Evolutionary conservation across 345 rosid genomes (phyloP).

Genomic region (Eucalyptus grandis): DNA sequence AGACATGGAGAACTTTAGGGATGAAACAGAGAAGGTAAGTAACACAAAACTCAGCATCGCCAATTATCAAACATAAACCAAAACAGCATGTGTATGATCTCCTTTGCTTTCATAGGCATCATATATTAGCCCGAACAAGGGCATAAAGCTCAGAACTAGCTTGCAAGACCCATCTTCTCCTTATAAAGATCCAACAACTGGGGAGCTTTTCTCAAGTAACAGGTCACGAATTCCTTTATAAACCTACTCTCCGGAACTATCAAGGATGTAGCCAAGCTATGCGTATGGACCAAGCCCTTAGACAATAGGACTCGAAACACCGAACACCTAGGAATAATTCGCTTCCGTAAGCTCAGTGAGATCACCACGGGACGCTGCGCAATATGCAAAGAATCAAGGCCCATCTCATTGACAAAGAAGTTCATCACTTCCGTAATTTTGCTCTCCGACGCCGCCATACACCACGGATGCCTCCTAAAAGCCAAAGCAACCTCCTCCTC

Average conservation of each 20-base stretch:
- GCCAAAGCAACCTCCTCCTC: constrained; percentile 1
- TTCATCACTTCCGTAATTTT: constrained; percentile 5
- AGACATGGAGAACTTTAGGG: not conserved
- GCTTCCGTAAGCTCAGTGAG: constrained; percentile 8
- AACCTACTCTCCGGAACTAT: not conserved
- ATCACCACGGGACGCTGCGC: not conserved
- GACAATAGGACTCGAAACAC: constrained; percentile 2
- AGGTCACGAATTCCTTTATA: not conserved
- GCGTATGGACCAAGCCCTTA: not conserved
- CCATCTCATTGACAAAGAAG: constrained; percentile 12
- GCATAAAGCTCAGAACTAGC: not conserved
- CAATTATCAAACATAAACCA: not conserved
- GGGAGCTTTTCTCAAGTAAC: not conserved
- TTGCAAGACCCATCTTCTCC: constrained; percentile 11
- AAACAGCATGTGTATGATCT: not conserved
- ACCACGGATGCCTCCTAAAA: constrained; percentile 1
- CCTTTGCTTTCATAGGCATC: not conserved
- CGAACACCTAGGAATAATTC: constrained; percentile 11
- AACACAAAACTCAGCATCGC: not conserved
- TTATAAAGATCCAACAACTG: constrained; percentile 4
- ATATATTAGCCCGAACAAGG: not conserved
- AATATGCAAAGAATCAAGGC: not conserved
- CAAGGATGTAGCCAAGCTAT: not conserved
- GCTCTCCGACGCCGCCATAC: constrained; percentile 2
- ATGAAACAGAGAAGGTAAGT: not conserved